Evolutionary conservation across 169 alveolate species (phyloP).

Genomic region (Babesia microti): DNA sequence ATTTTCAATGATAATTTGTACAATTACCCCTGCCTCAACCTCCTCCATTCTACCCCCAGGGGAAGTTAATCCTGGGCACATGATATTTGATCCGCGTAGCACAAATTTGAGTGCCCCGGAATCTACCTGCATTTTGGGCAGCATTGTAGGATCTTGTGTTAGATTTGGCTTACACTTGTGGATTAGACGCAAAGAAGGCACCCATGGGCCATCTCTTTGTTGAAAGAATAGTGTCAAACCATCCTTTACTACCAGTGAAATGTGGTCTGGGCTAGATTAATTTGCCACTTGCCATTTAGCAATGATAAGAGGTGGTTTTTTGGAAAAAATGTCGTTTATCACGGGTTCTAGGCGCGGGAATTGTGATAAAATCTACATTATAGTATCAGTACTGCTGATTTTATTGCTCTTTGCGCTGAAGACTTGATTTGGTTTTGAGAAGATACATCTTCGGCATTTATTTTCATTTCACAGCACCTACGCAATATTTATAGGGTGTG

Average conservation of each 20-base stretch:
- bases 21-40: conserved; percentile 72
- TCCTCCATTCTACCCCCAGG: conserved; percentile 89
- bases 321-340: conserved; percentile 80
- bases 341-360: conserved; percentile 69
- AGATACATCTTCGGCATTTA: conserved; percentile 61
- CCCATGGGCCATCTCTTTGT: conserved; percentile 85
- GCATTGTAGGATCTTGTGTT: conserved; percentile 77
- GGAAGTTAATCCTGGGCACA: conserved; percentile 96
- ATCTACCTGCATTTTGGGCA: conserved; percentile 93
- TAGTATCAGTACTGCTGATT: conserved; percentile 45
- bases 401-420: conserved; percentile 72
- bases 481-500: too few species aligned
- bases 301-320: conserved; percentile 62
- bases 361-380: background rate
- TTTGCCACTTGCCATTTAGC: conserved; percentile 62
- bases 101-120: conserved; percentile 90
- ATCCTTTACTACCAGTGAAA: conserved; percentile 58
- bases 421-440: conserved; percentile 72
- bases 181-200: conserved; percentile 83
- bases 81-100: conserved; percentile 88
- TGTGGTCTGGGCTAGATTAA: conserved; percentile 60
- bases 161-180: conserved; percentile 70
- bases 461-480: too few species aligned
- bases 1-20: conserved; percentile 82
- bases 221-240: conserved; percentile 74